phyloP scores from a whole-genome alignment of 805 yeast species.

The Jamesozyma rosinii region DNA sequence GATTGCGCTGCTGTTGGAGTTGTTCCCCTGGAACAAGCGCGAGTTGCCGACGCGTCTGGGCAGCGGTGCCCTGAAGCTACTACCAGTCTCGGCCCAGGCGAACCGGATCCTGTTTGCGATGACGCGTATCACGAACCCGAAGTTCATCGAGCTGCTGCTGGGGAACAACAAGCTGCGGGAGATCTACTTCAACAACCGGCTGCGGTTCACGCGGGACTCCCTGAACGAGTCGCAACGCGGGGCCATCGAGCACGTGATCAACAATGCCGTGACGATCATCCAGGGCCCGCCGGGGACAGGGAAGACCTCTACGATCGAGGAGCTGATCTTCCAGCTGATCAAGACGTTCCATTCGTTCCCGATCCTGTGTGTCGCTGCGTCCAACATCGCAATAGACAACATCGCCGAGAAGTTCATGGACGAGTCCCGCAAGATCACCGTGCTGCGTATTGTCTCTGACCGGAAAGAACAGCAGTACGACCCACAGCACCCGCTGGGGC shows the following conservation, averaged over 20 bases:
- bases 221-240: conserved; percentile 52
- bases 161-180: conserved; percentile 49
- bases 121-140: conserved; percentile 45
- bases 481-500: conserved; percentile 45
- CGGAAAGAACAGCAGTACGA: conserved; percentile 56
- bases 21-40: conserved; percentile 50
- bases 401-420: conserved; percentile 59
- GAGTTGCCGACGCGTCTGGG: conserved; percentile 37
- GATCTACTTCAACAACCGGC: conserved; percentile 46
- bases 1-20: conserved; percentile 37
- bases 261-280: conserved; percentile 44
- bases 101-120: conserved; percentile 58
- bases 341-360: conserved; percentile 50
- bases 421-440: conserved; percentile 39
- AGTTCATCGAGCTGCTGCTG: conserved; percentile 43
- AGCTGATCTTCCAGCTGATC: conserved; percentile 47
- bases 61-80: conserved; percentile 33
- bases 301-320: conserved; percentile 63
- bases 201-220: conserved; percentile 40
- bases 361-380: conserved; percentile 64
- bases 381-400: conserved; percentile 67
- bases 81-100: conserved; percentile 58
- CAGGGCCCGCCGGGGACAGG: conserved; percentile 86
- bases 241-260: conserved; percentile 44
- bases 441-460: conserved; percentile 49